A percentile compares a stretch with the other conserved stretches of the same genome.
These are phyloP conservation scores for Chalciporus chontae DNA, from an alignment of 768 basidiomycete genomes.

Conservation along the genomic window DNA sequence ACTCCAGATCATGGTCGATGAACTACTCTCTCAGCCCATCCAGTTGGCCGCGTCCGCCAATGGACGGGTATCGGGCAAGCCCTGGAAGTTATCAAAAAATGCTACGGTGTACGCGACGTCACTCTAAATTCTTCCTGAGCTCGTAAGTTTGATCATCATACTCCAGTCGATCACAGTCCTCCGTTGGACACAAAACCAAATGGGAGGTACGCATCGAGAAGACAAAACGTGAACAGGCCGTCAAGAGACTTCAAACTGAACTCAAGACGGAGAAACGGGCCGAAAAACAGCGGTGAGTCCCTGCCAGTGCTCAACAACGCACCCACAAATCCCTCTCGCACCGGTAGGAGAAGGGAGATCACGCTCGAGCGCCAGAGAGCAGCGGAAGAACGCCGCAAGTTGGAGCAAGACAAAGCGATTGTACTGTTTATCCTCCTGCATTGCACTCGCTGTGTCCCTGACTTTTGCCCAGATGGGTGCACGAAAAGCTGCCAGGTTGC, in stretches of 20 bases:
- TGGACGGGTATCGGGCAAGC: slow-evolving; percentile 67
- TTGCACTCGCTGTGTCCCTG: not conserved
- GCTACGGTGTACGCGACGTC: slow-evolving; percentile 44
- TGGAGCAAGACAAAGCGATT: slow-evolving; percentile 39
- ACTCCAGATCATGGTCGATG: too few relatives aligned
- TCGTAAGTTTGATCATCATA: slow-evolving; percentile 1
- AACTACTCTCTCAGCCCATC: slow-evolving; percentile 13
- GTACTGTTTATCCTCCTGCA: slow-evolving; percentile 6
- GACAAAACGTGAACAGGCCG: slow-evolving; percentile 59
- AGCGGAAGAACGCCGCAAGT: slow-evolving; percentile 65
- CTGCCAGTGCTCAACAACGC: not conserved
- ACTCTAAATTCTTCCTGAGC: not conserved
- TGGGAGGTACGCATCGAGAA: slow-evolving; percentile 72
- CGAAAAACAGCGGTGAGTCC: slow-evolving; percentile 55
- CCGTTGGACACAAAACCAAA: slow-evolving; percentile 60
- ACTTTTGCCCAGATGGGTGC: slow-evolving; percentile 64
- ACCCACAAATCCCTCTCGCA: slow-evolving; percentile 6
- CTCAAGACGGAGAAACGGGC: slow-evolving; percentile 74
- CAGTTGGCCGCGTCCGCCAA: slow-evolving; percentile 54
- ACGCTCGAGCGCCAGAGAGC: slow-evolving; percentile 69
- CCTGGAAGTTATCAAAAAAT: slow-evolving; percentile 55
- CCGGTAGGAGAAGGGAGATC: slow-evolving; percentile 59
- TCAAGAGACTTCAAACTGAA: slow-evolving; percentile 71
- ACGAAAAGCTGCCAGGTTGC: slow-evolving; percentile 67
- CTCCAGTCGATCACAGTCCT: slow-evolving; percentile 64